Percentiles rank a stretch among this genome's conserved stretches.
These are phyloP conservation scores for Dichotomocladium elegans DNA, from an alignment of 371 early-diverging fungal genomes.

Conservation along the genomic window DNA sequence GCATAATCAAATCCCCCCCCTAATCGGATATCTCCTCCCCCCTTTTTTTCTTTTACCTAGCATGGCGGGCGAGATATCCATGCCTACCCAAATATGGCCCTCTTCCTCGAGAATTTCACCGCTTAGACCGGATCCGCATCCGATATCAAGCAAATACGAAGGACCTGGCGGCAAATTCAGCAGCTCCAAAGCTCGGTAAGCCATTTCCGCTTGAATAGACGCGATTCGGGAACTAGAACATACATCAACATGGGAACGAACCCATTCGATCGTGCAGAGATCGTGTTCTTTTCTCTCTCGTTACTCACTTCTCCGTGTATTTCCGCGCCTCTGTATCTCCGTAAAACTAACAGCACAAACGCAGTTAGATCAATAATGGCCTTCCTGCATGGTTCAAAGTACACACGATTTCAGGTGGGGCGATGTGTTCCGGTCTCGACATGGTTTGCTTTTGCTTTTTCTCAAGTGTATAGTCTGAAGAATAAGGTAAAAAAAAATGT, in stretches of 20 bases:
- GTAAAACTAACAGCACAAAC: conserved; percentile 61
- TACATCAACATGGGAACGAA: background rate
- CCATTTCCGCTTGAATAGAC: conserved; percentile 92
- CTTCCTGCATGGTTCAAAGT: background rate
- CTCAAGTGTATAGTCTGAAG: background rate
- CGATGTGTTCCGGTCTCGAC: conserved; percentile 94
- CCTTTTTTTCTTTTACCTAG: conserved; percentile 64
- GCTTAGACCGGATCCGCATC: conserved; percentile 66
- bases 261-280: background rate
- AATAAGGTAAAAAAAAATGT: conserved; percentile 8
- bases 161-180: conserved; percentile 79
- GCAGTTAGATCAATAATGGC: background rate
- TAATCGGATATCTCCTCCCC: too few species aligned
- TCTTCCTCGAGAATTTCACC: conserved; percentile 94
- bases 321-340: conserved; percentile 90
- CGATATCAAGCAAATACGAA: conserved; percentile 52
- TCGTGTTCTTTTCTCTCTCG: background rate
- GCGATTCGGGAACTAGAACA: conserved; percentile 86
- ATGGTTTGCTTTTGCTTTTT: conserved; percentile 33
- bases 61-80: conserved; percentile 96
- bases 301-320: conserved; percentile 88
- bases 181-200: conserved; percentile 88
- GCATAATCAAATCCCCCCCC: too few species aligned
- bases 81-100: conserved; percentile 94
- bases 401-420: conserved; percentile 93